phyloP scores from a whole-genome alignment of 176 grass and related monocot species.

The Oryza meyeriana region DNA sequence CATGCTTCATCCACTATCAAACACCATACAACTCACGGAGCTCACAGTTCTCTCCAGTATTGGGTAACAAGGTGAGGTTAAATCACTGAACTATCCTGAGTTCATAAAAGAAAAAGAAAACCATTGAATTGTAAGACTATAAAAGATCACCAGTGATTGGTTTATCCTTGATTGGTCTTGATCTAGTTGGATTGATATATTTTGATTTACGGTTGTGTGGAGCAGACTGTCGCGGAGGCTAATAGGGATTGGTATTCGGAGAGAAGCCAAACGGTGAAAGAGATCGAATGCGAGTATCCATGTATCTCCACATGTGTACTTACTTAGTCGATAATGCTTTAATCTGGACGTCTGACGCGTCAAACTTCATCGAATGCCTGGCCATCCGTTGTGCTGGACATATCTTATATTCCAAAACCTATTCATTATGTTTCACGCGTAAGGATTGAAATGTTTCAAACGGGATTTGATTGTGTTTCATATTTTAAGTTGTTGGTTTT shows the following conservation, averaged over 20 bases:
- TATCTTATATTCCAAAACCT: too few relatives aligned
- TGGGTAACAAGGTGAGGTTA: slow-evolving; percentile 42
- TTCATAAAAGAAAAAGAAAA: neutral
- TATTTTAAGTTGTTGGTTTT: too few relatives aligned
- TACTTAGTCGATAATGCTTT: neutral
- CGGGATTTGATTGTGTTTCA: too few relatives aligned
- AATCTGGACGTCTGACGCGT: too few relatives aligned
- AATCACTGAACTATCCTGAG: neutral
- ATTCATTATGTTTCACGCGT: too few relatives aligned
- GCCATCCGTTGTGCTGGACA: too few relatives aligned
- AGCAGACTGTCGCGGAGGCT: slow-evolving; percentile 55
- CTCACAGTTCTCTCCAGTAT: slow-evolving; percentile 35
- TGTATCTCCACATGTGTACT: slow-evolving; percentile 50
- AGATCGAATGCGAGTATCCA: slow-evolving; percentile 61
- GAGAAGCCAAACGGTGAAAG: slow-evolving; percentile 25
- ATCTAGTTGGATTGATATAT: neutral
- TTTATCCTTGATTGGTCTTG: neutral
- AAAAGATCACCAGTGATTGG: too few relatives aligned
- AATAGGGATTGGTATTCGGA: slow-evolving; percentile 83
- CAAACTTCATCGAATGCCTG: too few relatives aligned
- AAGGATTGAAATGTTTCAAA: too few relatives aligned
- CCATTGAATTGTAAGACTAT: too few relatives aligned
- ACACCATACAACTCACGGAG: slow-evolving; percentile 38
- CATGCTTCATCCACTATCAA: slow-evolving; percentile 74
- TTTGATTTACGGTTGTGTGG: neutral